Evolutionary conservation across 805 yeast species (phyloP).

Genomic region (Teunomyces gatunensis): DNA sequence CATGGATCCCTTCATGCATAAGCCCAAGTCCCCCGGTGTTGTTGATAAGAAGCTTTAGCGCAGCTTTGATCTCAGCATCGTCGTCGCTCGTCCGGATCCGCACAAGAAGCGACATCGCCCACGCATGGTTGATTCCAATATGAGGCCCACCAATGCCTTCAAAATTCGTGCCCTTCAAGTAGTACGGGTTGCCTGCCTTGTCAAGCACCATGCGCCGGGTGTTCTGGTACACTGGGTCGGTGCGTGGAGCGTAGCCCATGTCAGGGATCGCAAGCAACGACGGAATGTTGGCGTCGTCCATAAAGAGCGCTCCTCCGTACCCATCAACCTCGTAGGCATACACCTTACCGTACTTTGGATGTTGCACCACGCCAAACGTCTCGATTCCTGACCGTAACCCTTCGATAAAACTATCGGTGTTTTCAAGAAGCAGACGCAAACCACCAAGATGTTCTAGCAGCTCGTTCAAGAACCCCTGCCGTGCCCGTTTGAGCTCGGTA

Average conservation of each 20-base stretch:
- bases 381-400: conserved; percentile 55
- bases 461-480: conserved; percentile 18
- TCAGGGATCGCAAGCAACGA: conserved; percentile 79
- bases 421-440: conserved; percentile 12
- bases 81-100: conserved; percentile 72
- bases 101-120: conserved; percentile 88
- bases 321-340: conserved; percentile 91
- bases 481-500: conserved; percentile 52
- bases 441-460: conserved; percentile 3
- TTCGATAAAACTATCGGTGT: conserved; percentile 36
- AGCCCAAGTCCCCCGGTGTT: conserved; percentile 75
- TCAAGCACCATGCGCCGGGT: conserved; percentile 75
- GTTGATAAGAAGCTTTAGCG: conserved; percentile 49
- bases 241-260: conserved; percentile 54
- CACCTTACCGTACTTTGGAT: conserved; percentile 69
- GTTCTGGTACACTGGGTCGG: conserved; percentile 66
- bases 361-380: conserved; percentile 62
- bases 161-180: conserved; percentile 56
- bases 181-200: conserved; percentile 76
- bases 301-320: conserved; percentile 64
- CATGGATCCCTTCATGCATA: conserved; percentile 80
- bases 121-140: conserved; percentile 73
- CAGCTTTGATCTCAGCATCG: conserved; percentile 60
- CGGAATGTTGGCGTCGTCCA: conserved; percentile 93
- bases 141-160: conserved; percentile 92